These are phyloP conservation scores for Ustilago loliicola DNA, from an alignment of 1,284 basidiomycete species.

Conservation along the genomic window DNA sequence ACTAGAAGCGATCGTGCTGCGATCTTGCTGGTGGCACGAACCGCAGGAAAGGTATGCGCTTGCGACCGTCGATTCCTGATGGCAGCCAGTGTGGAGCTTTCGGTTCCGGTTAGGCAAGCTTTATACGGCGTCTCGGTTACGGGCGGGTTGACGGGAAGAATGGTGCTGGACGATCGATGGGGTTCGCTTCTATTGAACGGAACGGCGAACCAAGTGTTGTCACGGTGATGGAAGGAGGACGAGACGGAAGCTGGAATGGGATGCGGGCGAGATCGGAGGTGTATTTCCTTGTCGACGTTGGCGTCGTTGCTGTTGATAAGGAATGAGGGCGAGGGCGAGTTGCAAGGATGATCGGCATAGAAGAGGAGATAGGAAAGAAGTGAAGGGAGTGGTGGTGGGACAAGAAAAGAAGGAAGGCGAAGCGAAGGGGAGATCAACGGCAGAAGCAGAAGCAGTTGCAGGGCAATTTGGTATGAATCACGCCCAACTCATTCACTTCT, in stretches of 20 bases:
- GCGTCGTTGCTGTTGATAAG: not conserved
- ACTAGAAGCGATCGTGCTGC: not conserved
- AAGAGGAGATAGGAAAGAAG: not conserved
- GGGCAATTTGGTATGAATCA: not conserved
- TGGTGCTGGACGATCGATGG: not conserved
- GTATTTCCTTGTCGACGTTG: not conserved
- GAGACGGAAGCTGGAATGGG: not conserved
- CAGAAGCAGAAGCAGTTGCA: not conserved
- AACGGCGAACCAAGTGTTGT: not conserved
- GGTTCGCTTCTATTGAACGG: not conserved
- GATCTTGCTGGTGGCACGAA: not conserved
- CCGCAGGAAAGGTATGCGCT: not conserved
- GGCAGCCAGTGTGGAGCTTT: not conserved
- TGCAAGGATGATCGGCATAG: not conserved
- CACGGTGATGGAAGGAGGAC: not conserved
- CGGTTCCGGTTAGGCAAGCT: not conserved
- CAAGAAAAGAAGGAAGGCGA: not conserved
- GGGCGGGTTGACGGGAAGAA: not conserved
- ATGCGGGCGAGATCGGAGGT: not conserved
- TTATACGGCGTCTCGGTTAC: not conserved
- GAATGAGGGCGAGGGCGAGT: not conserved
- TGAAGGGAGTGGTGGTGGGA: not conserved
- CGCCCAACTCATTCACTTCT: not conserved
- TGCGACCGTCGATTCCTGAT: not conserved
- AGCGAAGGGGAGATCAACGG: not conserved